These are phyloP conservation scores for Pichia sp. DNA, from an alignment of 1,139 yeast species.

Conservation along the genomic window DNA sequence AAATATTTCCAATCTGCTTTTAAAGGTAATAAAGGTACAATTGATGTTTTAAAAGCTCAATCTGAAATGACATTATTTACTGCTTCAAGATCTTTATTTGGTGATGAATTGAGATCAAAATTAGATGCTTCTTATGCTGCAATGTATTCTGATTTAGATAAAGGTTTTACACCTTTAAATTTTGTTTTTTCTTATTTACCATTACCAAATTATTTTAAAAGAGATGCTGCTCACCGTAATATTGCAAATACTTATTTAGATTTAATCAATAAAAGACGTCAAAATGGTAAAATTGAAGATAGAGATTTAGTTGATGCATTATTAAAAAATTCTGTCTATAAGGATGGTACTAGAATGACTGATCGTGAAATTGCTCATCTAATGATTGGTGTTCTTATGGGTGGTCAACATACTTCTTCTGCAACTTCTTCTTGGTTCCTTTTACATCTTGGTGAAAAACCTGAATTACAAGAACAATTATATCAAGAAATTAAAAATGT, in stretches of 20 bases:
- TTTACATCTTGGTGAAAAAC: conserved; percentile 82
- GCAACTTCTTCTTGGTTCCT: conserved; percentile 94
- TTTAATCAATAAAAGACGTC: conserved; percentile 69
- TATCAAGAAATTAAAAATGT: conserved; percentile 66
- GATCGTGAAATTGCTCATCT: conserved; percentile 92
- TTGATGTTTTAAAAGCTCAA: conserved; percentile 75
- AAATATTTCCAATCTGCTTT: conserved; percentile 46
- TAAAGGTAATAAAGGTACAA: conserved; percentile 41
- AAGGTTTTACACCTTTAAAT: conserved; percentile 94
- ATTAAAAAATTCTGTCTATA: conserved; percentile 76
- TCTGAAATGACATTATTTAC: conserved; percentile 96
- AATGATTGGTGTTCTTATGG: conserved; percentile 94
- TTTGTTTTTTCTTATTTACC: conserved; percentile 95
- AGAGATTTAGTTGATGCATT: conserved; percentile 88
- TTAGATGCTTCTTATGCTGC: conserved; percentile 81
- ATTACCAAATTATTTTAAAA: conserved; percentile 71
- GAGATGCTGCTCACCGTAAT: conserved; percentile 83
- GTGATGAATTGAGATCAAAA: conserved; percentile 82
- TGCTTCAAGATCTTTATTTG: conserved; percentile 85
- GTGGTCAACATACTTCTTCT: conserved; percentile 98
- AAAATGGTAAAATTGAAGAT: conserved; percentile 65
- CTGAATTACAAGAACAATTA: conserved; percentile 75
- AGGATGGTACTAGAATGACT: conserved; percentile 90
- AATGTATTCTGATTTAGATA: conserved; percentile 85
- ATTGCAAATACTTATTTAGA: conserved; percentile 77